Evolutionary conservation across 768 basidiomycete genomes (phyloP).

Genomic region (Phylloporus scabripes): DNA sequence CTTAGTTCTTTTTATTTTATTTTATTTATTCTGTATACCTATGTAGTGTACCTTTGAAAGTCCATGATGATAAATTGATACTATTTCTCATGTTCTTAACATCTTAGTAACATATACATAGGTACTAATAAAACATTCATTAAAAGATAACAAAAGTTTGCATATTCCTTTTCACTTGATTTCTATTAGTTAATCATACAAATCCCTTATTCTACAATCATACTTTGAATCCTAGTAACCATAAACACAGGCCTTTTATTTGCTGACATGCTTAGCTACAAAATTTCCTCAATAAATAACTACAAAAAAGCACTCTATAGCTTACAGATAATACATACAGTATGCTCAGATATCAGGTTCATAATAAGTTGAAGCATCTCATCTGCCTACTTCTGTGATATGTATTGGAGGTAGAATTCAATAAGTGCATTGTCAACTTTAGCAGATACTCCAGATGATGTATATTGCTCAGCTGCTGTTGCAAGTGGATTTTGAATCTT

Average conservation of each 20-base stretch:
- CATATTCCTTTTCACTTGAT: too few relatives aligned
- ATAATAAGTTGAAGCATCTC: not conserved
- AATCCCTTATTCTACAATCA: not conserved
- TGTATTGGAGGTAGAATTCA: not conserved
- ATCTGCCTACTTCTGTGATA: not conserved
- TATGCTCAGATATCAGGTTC: not conserved
- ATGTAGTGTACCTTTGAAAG: too few relatives aligned
- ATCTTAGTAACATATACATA: too few relatives aligned
- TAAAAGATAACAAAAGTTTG: too few relatives aligned
- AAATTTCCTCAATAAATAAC: not conserved
- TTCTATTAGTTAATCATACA: too few relatives aligned
- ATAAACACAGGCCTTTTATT: not conserved
- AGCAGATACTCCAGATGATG: not conserved
- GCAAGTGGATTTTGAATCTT: not conserved
- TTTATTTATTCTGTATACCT: too few relatives aligned
- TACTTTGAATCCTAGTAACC: not conserved
- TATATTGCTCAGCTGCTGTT: not conserved
- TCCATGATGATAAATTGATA: too few relatives aligned
- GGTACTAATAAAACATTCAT: too few relatives aligned
- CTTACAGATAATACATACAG: not conserved
- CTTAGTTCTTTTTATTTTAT: too few relatives aligned
- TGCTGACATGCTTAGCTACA: not conserved
- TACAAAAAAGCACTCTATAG: not conserved
- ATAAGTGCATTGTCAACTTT: not conserved
- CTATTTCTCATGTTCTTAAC: too few relatives aligned